Evolutionary conservation across 2,329 filamentous ascomycete genomes (phyloP), one percentile per base, ranked within the genome.

Genomic region (Colletotrichum sp.): DNA sequence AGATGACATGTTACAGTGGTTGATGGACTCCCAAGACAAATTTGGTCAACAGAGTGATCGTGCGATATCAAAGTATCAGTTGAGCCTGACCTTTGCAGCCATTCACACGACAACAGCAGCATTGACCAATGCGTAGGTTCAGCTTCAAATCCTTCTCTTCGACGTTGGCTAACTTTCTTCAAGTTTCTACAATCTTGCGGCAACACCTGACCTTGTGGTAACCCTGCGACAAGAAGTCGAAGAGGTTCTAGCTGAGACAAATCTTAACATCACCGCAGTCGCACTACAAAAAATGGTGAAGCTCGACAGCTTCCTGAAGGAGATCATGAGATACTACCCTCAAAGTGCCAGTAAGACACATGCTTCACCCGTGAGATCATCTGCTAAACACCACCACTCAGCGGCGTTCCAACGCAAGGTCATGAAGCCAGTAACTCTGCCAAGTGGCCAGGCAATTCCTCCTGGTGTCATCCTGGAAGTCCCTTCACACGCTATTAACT

Each of bases 211-310:
- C 34, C 85, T 89, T 77, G 81, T 89, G 36, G 82, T 88, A 12
- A 85, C 87, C 9, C 81, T 92, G 3, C 87, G 91, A 2, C 84
- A 89, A 28, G 91, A 93, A 78, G 87, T 89, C n/a, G 77, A 81
- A 4, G 78, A 82, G 2, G 85, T 84, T 0, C 78, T 89, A 2
- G 79, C 79, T 5, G 81, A 82, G 13, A 79, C 84, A 22, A 79
- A 81, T 27, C 83, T 82, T 3, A 80, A 80, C 74, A 80, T 80
- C 12, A 82, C 80, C 18, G 84, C 80, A 66, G 79, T 81, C 12
- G 84, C 82, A 18, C 79, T 87, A 69, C 77, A 79, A 6, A 83
- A 83, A 39, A 80, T 86, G 71, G 82, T 83, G 78, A 86, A 85
- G 78, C 80, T 86, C 76, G 84, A 86, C 71, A 86, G 84, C 69